Conservation (phyloP, 257 asterid genomes). For the Gentiana dahurica region DNA sequence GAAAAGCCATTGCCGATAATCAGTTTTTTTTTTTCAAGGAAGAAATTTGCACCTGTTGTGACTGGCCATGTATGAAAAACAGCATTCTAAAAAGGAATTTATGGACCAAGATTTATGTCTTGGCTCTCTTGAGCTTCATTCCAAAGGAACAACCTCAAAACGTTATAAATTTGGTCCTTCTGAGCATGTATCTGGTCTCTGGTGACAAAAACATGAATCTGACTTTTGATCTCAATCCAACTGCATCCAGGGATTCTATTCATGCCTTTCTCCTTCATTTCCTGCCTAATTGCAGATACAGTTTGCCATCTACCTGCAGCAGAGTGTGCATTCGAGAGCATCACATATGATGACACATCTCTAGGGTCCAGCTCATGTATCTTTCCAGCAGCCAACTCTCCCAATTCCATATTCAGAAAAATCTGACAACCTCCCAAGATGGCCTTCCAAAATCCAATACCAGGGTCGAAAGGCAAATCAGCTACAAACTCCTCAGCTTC, state of each 20-base stretch:
- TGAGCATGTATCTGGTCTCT: conserved; percentile 39
- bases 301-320: conserved; percentile 72
- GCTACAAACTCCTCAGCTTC: conserved; percentile 53
- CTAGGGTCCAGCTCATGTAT: conserved; percentile 58
- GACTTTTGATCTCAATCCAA: conserved; percentile 60
- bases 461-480: conserved; percentile 71
- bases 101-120: conserved; percentile 7
- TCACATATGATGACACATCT: conserved; percentile 81
- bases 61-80: no score
- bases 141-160: conserved; percentile 24
- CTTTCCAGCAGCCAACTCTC: conserved; percentile 43
- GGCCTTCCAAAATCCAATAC: conserved; percentile 87
- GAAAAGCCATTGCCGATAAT: no score
- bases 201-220: conserved; percentile 55
- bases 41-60: no score
- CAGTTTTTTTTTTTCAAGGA: no score
- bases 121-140: conserved; percentile 20
- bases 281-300: conserved; percentile 32
- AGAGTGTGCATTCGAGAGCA: conserved; percentile 79
- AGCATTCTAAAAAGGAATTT: background rate
- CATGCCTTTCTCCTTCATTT: conserved; percentile 54
- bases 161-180: conserved; percentile 29
- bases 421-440: conserved; percentile 72
- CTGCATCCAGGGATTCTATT: conserved; percentile 66
- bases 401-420: conserved; percentile 49